phyloP scores from a whole-genome alignment of 495 filamentous ascomycete genomes.

The Aspergillus coremiiformis region DNA sequence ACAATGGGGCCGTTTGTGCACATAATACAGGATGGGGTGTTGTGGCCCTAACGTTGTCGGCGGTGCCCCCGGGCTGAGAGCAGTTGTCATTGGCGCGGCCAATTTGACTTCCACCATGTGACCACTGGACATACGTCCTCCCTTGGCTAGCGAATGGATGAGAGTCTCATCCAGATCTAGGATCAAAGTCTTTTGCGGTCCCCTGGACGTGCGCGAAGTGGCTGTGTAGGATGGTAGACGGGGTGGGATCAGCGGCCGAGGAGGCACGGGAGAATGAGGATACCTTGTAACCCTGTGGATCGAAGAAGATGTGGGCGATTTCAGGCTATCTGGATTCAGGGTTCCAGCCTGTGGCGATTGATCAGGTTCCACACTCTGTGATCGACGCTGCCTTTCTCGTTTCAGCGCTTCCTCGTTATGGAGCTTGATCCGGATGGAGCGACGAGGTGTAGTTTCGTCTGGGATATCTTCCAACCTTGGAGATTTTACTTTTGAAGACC shows the following conservation, averaged over 20 bases:
- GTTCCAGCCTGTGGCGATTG: constrained; percentile 26
- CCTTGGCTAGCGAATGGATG: constrained; percentile 95
- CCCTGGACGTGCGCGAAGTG: constrained; percentile 37
- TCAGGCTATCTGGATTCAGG: constrained; percentile 44
- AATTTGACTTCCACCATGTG: constrained; percentile 99
- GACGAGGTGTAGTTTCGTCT: constrained; percentile 60
- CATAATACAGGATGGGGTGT: constrained; percentile 96
- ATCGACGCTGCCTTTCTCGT: constrained; percentile 46
- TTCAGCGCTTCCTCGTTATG: constrained; percentile 65
- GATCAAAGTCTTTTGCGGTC: constrained; percentile 80
- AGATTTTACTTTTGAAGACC: constrained; percentile 49
- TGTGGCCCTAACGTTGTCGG: constrained; percentile 68
- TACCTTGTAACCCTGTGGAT: constrained; percentile 70
- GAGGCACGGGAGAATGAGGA: constrained; percentile 79
- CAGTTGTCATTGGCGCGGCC: constrained; percentile 51
- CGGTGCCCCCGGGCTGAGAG: constrained; percentile 52
- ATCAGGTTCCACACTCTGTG: constrained; percentile 28
- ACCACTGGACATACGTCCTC: constrained; percentile 88
- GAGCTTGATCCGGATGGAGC: constrained; percentile 86
- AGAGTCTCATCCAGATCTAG: constrained; percentile 94
- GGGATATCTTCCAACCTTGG: constrained; percentile 26
- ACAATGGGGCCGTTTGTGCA: constrained; percentile 94
- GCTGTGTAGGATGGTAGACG: constrained; percentile 75
- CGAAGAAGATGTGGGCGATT: constrained; percentile 86
- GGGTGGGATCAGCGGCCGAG: constrained; percentile 78